Percentiles rank a stretch among this genome's conserved stretches.
Evolutionary conservation across 768 basidiomycete genomes (phyloP).

Genomic region (Clitopilus passeckerianus): DNA sequence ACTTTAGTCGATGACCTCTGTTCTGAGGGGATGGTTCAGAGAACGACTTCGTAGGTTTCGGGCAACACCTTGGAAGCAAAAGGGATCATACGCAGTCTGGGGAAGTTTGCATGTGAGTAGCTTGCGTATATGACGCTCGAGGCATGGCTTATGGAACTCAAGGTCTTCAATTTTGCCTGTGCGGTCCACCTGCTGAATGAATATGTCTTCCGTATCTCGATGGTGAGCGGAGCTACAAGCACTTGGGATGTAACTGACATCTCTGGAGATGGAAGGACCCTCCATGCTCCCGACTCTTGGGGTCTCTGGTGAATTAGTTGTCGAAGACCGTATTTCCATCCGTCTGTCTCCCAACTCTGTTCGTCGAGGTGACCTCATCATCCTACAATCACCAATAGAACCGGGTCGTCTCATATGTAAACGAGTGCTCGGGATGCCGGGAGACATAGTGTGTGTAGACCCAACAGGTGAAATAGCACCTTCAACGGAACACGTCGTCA

Average conservation of each 20-base stretch:
- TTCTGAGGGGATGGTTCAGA: neutral
- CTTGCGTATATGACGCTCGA: neutral
- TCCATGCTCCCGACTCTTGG: conserved; percentile 82
- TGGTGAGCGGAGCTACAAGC: conserved; percentile 29
- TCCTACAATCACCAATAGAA: conserved; percentile 64
- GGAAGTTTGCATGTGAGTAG: neutral
- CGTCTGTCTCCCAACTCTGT: conserved; percentile 46
- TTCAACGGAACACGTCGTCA: conserved; percentile 64
- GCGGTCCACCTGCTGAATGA: conserved; percentile 59
- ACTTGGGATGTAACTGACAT: no score
- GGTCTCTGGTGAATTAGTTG: conserved; percentile 48
- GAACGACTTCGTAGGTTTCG: neutral
- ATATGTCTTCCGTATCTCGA: conserved; percentile 52
- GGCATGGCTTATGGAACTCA: neutral
- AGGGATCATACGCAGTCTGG: neutral
- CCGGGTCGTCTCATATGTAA: conserved; percentile 76
- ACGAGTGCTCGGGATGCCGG: conserved; percentile 84
- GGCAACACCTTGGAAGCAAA: neutral
- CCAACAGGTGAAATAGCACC: conserved; percentile 66
- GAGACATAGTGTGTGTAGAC: conserved; percentile 86
- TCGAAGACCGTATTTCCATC: conserved; percentile 58
- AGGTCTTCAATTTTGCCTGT: conserved; percentile 54
- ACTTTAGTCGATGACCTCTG: neutral
- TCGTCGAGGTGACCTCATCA: conserved; percentile 73
- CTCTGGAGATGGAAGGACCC: conserved; percentile 56